These are phyloP conservation scores for Naegleria fowleri DNA, from an alignment of 208 protist genomes.

Conservation along the genomic window DNA sequence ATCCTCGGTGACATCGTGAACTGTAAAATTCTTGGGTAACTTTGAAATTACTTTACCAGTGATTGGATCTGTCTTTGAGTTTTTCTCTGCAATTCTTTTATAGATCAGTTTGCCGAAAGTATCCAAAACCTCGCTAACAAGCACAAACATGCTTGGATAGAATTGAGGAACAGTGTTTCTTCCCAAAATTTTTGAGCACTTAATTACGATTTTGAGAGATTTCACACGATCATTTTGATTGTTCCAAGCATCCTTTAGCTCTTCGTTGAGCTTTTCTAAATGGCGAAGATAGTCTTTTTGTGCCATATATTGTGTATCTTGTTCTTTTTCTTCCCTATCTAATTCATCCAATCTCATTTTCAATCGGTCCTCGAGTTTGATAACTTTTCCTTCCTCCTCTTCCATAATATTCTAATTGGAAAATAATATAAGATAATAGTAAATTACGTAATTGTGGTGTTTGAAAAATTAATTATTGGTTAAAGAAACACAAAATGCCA, in stretches of 20 bases:
- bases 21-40: constrained; percentile 33
- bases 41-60: background rate
- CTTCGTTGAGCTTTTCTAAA: constrained; percentile 14
- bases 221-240: constrained; percentile 6
- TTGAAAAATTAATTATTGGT: background rate
- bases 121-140: constrained; percentile 69
- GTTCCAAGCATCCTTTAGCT: constrained; percentile 10
- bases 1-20: constrained; percentile 34
- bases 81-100: constrained; percentile 52
- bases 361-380: background rate
- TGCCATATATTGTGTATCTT: background rate
- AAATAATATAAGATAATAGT: no score
- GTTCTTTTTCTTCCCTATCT: background rate
- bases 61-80: background rate
- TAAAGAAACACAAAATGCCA: background rate
- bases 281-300: background rate
- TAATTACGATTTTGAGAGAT: constrained; percentile 21
- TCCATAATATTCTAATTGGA: constrained; percentile 5
- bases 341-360: constrained; percentile 30
- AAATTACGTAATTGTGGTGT: background rate
- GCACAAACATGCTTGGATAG: constrained; percentile 73
- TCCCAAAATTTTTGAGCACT: constrained; percentile 5
- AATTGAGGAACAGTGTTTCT: constrained; percentile 44
- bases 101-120: constrained; percentile 73
- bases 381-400: background rate